Percentiles rank a stretch among this genome's conserved stretches.
Evolutionary conservation across 2,329 filamentous ascomycete species (phyloP).

Genomic region (Phaeosphaeriaceae sp.): DNA sequence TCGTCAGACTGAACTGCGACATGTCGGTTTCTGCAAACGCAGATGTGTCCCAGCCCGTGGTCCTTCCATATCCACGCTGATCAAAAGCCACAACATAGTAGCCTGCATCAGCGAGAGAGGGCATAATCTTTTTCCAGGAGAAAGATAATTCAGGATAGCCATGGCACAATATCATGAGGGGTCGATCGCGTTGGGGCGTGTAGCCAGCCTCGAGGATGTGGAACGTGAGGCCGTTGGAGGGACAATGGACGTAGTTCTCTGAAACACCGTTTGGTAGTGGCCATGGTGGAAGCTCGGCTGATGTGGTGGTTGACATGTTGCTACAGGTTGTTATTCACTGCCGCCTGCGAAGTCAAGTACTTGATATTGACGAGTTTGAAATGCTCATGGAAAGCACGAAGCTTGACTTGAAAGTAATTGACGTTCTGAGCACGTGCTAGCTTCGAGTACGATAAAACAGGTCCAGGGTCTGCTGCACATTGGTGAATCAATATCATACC

Average conservation of each 20-base stretch:
- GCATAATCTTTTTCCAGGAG: slow-evolving; percentile 72
- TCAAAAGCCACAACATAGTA: slow-evolving; percentile 73
- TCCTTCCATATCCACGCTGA: slow-evolving; percentile 72
- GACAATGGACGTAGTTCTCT: slow-evolving; percentile 64
- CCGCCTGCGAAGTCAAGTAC: too few relatives aligned
- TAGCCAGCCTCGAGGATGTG: slow-evolving; percentile 66
- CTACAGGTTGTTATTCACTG: not conserved
- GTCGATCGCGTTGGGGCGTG: slow-evolving; percentile 49
- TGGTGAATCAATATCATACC: not conserved
- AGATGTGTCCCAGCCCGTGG: slow-evolving; percentile 65
- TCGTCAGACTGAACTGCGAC: slow-evolving; percentile 63
- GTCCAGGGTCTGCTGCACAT: not conserved
- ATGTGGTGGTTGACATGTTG: slow-evolving; percentile 8
- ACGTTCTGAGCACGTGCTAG: too few relatives aligned
- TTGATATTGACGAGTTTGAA: too few relatives aligned
- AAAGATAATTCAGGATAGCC: slow-evolving; percentile 74
- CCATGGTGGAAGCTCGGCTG: slow-evolving; percentile 50
- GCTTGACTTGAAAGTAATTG: not conserved
- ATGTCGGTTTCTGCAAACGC: slow-evolving; percentile 62
- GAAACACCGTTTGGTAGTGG: slow-evolving; percentile 63
- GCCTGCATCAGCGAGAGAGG: slow-evolving; percentile 63
- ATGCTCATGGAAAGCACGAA: too few relatives aligned
- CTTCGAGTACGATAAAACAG: not conserved
- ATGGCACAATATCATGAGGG: slow-evolving; percentile 68
- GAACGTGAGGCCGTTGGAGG: slow-evolving; percentile 63